These are phyloP conservation scores for Carex littledalei DNA, from an alignment of 176 grass and related monocot species.

Conservation along the genomic window DNA sequence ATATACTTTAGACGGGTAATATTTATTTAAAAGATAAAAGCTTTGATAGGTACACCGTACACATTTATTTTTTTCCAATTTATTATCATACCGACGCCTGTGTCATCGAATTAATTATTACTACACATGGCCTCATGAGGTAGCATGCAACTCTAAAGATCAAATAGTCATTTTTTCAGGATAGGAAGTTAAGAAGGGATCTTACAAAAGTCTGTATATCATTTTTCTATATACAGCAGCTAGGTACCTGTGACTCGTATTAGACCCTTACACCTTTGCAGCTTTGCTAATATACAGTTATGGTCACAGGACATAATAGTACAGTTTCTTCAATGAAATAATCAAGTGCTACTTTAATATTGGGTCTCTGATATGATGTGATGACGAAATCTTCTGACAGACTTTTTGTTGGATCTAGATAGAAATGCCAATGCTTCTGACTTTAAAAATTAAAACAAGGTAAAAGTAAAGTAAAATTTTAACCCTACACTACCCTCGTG, in stretches of 20 bases:
- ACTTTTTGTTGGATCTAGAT: neutral
- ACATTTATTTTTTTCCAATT: too few species aligned
- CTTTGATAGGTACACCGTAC: too few species aligned
- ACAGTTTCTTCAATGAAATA: conserved; percentile 21
- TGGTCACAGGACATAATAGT: conserved; percentile 8
- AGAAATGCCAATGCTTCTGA: neutral
- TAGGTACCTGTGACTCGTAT: neutral
- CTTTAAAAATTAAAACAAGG: neutral
- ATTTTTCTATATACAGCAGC: neutral
- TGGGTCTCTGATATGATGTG: neutral
- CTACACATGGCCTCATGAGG: neutral
- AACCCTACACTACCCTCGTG: neutral
- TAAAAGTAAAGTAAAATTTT: conserved; percentile 15
- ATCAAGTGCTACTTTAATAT: neutral
- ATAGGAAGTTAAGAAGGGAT: neutral
- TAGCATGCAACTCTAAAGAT: neutral
- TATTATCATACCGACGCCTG: too few species aligned
- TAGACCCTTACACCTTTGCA: neutral
- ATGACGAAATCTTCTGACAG: conserved; percentile 20
- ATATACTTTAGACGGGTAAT: too few species aligned
- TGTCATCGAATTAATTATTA: too few species aligned
- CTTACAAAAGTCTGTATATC: neutral
- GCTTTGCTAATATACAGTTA: neutral
- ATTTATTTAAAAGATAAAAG: too few species aligned
- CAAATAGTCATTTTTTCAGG: neutral